Evolutionary conservation across 768 basidiomycete genomes (phyloP).

Genomic region (Boletus rubroflammeus): DNA sequence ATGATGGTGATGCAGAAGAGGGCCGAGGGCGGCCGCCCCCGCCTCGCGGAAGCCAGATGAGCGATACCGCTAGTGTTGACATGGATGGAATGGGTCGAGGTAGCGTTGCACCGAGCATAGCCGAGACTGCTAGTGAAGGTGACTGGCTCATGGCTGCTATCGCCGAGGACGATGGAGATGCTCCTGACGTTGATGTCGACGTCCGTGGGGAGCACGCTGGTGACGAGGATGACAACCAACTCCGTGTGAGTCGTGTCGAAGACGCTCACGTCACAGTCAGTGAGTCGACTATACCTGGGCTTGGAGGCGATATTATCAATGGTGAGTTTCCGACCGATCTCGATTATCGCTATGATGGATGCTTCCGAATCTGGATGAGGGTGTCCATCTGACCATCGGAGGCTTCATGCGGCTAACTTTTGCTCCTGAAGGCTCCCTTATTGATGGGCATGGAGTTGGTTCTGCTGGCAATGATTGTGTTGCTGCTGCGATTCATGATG

Average conservation of each 20-base stretch:
- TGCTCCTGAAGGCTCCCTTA: conserved; percentile 39
- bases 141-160: conserved; percentile 92
- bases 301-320: conserved; percentile 36
- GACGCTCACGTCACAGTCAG: conserved; percentile 36
- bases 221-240: conserved; percentile 45
- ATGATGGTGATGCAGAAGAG: conserved; percentile 78
- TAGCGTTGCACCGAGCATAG: conserved; percentile 68
- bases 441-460: conserved; percentile 36
- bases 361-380: conserved; percentile 39
- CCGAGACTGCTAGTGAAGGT: conserved; percentile 61
- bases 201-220: conserved; percentile 44
- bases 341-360: conserved; percentile 41
- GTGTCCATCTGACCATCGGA: conserved; percentile 37
- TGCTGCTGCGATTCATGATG: conserved; percentile 14
- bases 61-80: conserved; percentile 56
- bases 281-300: conserved; percentile 33
- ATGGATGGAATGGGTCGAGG: conserved; percentile 52
- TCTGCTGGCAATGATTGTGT: conserved; percentile 28
- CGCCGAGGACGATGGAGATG: conserved; percentile 63
- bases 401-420: conserved; percentile 59
- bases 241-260: conserved; percentile 42
- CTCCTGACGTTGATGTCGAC: conserved; percentile 54
- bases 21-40: conserved; percentile 66
- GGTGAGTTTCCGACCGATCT: conserved; percentile 50
- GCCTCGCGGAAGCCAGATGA: conserved; percentile 38